Percentiles rank a stretch among this genome's conserved stretches.
phyloP scores from a whole-genome alignment of 768 basidiomycete species.

The Kockovaella imperatae region DNA sequence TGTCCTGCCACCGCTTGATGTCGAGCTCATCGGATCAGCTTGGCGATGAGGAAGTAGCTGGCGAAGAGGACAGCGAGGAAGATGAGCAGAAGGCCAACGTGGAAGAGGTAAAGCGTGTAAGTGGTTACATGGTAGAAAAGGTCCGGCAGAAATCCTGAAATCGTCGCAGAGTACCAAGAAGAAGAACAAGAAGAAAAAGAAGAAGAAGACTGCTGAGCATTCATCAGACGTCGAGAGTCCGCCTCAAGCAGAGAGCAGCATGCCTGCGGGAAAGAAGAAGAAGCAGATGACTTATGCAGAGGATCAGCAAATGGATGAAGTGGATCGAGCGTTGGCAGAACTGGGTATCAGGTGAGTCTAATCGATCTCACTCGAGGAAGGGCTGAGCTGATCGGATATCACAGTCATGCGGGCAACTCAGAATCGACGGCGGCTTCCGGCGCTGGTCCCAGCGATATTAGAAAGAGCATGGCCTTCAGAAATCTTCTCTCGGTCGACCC shows the following conservation, averaged over 20 bases:
- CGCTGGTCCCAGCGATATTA: conserved; percentile 17
- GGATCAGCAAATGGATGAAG: conserved; percentile 54
- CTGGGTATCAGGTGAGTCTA: conserved; percentile 62
- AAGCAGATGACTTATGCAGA: conserved; percentile 5
- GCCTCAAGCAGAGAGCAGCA: conserved; percentile 54
- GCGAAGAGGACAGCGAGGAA: conserved; percentile 22
- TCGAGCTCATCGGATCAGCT: conserved; percentile 14
- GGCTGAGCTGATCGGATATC: conserved; percentile 7
- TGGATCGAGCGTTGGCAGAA: conserved; percentile 77
- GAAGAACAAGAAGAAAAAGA: conserved; percentile 68
- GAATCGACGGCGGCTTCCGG: conserved; percentile 27
- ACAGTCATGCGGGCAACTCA: conserved; percentile 12
- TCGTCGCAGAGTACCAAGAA: conserved; percentile 42
- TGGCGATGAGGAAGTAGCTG: conserved; percentile 19
- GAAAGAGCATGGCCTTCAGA: conserved; percentile 38
- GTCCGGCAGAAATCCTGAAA: neutral
- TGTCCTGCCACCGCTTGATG: neutral
- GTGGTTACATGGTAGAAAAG: neutral
- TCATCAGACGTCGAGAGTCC: conserved; percentile 49
- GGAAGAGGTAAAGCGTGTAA: conserved; percentile 21
- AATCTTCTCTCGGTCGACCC: conserved; percentile 68
- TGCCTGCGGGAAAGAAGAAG: no score
- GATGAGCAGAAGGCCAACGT: conserved; percentile 22
- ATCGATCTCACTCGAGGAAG: conserved; percentile 1
- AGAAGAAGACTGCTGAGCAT: conserved; percentile 62